phyloP scores from a whole-genome alignment of 331 rosid genomes.

The Stylosanthes scabra region DNA sequence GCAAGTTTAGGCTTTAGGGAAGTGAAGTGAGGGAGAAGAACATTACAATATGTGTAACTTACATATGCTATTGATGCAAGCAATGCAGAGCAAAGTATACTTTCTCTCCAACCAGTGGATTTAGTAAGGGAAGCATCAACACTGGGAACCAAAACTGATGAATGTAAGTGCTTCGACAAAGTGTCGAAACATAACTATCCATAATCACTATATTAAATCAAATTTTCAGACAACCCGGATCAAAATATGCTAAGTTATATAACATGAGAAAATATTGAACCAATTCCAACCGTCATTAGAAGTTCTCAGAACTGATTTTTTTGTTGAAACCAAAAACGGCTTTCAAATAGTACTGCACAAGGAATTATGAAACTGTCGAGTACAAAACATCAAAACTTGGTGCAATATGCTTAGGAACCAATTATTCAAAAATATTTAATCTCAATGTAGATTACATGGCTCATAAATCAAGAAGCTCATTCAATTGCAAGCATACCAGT shows the following conservation, averaged over 20 bases:
- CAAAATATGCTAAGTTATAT: conserved; percentile 14
- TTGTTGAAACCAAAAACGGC: conserved; percentile 77
- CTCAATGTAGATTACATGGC: not conserved
- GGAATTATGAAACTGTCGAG: conserved; percentile 30
- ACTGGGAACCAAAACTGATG: conserved; percentile 51
- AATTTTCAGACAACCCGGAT: too few species aligned
- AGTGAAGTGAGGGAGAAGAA: conserved; percentile 2
- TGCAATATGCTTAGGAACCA: too few species aligned
- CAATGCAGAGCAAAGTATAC: conserved; percentile 69
- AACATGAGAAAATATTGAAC: conserved; percentile 89
- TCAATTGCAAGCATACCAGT: conserved; percentile 53
- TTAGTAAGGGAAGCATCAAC: conserved; percentile 73
- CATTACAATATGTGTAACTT: conserved; percentile 39
- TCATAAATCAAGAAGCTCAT: not conserved
- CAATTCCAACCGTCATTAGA: conserved; percentile 69
- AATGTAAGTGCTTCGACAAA: conserved; percentile 15
- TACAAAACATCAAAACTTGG: too few species aligned
- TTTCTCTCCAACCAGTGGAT: conserved; percentile 86
- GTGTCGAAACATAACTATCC: not conserved
- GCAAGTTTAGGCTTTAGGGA: not conserved
- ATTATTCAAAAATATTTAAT: not conserved
- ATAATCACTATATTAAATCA: too few species aligned
- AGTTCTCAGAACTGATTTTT: conserved; percentile 80
- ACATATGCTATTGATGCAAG: conserved; percentile 83
- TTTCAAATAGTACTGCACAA: conserved; percentile 81